Evolutionary conservation across 2,329 filamentous ascomycete species (phyloP), one percentile per base, ranked within the genome.

Genomic region (Metarhizium anisopliae): DNA sequence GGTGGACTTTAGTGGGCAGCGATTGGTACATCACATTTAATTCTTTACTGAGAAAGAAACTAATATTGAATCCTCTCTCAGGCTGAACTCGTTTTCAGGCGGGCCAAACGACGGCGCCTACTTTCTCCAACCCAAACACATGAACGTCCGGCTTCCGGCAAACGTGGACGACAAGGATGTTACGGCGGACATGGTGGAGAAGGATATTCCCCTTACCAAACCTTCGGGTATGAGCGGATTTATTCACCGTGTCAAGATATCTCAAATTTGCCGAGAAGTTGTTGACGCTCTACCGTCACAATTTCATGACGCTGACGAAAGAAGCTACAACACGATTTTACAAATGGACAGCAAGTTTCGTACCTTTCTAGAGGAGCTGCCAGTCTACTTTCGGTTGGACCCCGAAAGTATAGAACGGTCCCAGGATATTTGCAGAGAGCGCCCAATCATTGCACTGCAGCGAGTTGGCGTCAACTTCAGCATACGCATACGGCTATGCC

Each of bases 191-290:
- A 54, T 18, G 30, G 47, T 38, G 18, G 32, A 43, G 35, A 13
- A 14, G 7, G 53, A 54, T 29, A 18, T 57, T 29, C 53, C 55
- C 11, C 29, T 57, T 7, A 54, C 47, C 2, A 35, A 52, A 14
- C 56, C 56, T 2, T 54, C 56, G 3, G 11, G 35, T 7, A 58
- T 58, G 54, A 45, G 51, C 2, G 45, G 42, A 3, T 60, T 60
- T 30, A 49, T 56, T 4, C 38, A 49, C 36, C 55, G 55, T 6
- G 32, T 56, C 36, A 55, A 50, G 14, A 43, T 60, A 32, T 51
- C 55, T 7, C 55, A 55, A 29, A 25, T 60, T 5, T 59, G 59
- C 30, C 59, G 59, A n/a, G 51, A 56, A 14, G 55, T 55, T 18
- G 55, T 59, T 8, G 59, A 60, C 40, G 29, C 51, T 13, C 55